Conservation (phyloP, 1,139 yeast genomes). For the Scheffersomyces stambukii region DNA sequence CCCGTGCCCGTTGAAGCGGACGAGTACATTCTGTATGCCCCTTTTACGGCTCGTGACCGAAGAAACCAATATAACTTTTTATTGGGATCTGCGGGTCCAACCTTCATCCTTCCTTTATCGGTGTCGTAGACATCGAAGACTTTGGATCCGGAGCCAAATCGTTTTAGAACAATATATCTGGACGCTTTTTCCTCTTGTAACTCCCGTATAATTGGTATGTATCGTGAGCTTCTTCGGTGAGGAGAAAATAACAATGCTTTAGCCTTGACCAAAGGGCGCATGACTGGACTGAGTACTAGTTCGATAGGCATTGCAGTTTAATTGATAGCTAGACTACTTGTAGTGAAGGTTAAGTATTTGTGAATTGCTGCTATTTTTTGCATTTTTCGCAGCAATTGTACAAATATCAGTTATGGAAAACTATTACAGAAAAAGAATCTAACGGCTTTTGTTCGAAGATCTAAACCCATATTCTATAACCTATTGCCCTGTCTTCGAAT, state of each 20-base stretch:
- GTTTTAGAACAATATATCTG: slow-evolving; percentile 44
- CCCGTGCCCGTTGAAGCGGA: slow-evolving; percentile 35
- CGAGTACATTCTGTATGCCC: slow-evolving; percentile 57
- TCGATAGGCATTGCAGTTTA: slow-evolving; percentile 56
- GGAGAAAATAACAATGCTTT: slow-evolving; percentile 52
- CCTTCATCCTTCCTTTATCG: slow-evolving; percentile 28
- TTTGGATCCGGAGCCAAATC: slow-evolving; percentile 59
- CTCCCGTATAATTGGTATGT: slow-evolving; percentile 51
- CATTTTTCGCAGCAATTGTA: neutral
- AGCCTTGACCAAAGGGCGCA: slow-evolving; percentile 56
- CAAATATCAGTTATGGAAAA: no score
- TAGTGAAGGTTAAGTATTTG: neutral
- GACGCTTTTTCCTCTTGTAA: slow-evolving; percentile 24
- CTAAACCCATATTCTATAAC: no score
- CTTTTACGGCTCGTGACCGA: slow-evolving; percentile 60
- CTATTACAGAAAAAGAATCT: no score
- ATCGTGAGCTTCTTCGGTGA: slow-evolving; percentile 55
- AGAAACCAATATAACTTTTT: slow-evolving; percentile 48
- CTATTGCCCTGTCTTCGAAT: no score
- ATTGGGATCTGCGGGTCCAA: slow-evolving; percentile 35
- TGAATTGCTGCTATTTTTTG: neutral
- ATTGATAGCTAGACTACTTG: no score
- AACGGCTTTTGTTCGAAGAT: no score
- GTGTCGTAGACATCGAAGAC: slow-evolving; percentile 51
- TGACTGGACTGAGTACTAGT: slow-evolving; percentile 50